These are phyloP conservation scores for Nothopassalora personata DNA, from an alignment of 2,329 filamentous ascomycete species.

Conservation along the genomic window DNA sequence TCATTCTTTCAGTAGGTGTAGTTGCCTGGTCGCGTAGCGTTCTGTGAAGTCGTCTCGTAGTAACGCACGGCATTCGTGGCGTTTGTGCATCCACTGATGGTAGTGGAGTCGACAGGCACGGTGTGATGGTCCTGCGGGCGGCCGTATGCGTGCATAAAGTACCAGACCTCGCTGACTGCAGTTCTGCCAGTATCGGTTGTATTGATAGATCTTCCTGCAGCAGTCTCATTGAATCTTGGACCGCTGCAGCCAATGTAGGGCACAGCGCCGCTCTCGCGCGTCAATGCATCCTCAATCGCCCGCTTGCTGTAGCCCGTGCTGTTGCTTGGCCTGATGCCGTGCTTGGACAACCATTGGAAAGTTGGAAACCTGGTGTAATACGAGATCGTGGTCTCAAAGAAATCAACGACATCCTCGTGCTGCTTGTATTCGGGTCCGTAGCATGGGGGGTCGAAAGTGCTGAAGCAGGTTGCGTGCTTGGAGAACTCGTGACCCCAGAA, in stretches of 20 bases:
- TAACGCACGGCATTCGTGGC: slow-evolving; percentile 51
- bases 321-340: slow-evolving; percentile 55
- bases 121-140: slow-evolving; percentile 50
- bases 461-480: slow-evolving; percentile 53
- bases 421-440: slow-evolving; percentile 54
- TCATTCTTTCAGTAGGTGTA: neutral
- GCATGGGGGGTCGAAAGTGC: slow-evolving; percentile 60
- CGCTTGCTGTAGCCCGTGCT: slow-evolving; percentile 51
- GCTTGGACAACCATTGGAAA: slow-evolving; percentile 53
- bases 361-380: slow-evolving; percentile 58
- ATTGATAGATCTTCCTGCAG: slow-evolving; percentile 46
- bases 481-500: slow-evolving; percentile 51
- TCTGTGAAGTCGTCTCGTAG: slow-evolving; percentile 41
- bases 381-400: slow-evolving; percentile 55
- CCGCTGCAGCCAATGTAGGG: slow-evolving; percentile 61
- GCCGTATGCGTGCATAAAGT: slow-evolving; percentile 58
- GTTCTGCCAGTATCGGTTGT: slow-evolving; percentile 53
- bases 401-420: slow-evolving; percentile 58
- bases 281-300: slow-evolving; percentile 49
- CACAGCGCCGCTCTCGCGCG: slow-evolving; percentile 46
- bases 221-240: slow-evolving; percentile 56
- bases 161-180: slow-evolving; percentile 59
- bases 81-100: slow-evolving; percentile 53
- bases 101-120: slow-evolving; percentile 45
- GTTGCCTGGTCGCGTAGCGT: neutral